These are phyloP conservation scores for Aspergillus latus DNA, from an alignment of 2,329 filamentous ascomycete genomes.

Conservation along the genomic window DNA sequence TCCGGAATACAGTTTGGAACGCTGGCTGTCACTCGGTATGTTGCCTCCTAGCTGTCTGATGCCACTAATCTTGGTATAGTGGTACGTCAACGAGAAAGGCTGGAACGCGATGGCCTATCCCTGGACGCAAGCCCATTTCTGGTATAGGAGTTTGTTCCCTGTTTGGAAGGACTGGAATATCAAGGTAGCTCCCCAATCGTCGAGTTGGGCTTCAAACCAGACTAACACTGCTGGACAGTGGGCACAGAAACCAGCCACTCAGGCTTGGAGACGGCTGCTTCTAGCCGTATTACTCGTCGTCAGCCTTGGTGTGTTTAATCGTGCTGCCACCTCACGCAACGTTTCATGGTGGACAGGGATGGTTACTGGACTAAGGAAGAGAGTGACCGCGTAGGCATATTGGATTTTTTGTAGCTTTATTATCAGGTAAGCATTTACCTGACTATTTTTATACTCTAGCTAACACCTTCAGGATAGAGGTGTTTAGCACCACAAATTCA, in stretches of 20 bases:
- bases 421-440: too few relatives aligned
- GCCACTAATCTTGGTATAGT: not conserved
- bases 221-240: not conserved
- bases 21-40: conserved; percentile 33
- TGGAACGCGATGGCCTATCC: conserved; percentile 31
- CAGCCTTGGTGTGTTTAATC: not conserved
- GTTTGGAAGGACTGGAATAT: conserved; percentile 28
- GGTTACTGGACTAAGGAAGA: not conserved
- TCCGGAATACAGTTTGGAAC: conserved; percentile 49
- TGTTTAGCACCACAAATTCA: too few relatives aligned
- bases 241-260: not conserved
- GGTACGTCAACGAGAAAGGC: conserved; percentile 27
- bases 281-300: not conserved
- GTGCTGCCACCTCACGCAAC: not conserved
- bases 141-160: conserved; percentile 30
- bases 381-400: too few relatives aligned
- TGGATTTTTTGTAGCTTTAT: too few relatives aligned
- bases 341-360: not conserved
- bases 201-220: too few relatives aligned
- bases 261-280: not conserved
- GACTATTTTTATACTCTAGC: too few relatives aligned
- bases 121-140: conserved; percentile 29
- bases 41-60: not conserved
- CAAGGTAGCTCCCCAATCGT: not conserved
- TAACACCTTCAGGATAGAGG: too few relatives aligned